These are phyloP conservation scores for Theileria parva DNA, from an alignment of 169 alveolate genomes.

Conservation along the genomic window DNA sequence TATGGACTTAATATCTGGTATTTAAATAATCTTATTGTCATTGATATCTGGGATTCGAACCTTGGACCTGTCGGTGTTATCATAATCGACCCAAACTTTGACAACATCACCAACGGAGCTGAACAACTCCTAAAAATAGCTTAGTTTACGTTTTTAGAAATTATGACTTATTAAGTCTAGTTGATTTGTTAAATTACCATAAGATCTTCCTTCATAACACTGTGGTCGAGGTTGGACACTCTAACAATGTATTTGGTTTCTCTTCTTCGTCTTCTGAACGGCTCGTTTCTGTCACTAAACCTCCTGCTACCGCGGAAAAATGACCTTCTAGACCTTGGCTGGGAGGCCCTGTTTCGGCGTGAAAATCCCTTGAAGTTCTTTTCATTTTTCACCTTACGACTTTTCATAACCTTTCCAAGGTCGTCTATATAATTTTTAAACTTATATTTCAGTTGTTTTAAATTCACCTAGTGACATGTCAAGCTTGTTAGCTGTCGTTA, in stretches of 20 bases:
- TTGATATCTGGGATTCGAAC: conserved; percentile 41
- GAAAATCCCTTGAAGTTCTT: neutral
- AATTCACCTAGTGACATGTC: conserved; percentile 30
- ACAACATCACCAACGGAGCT: conserved; percentile 70
- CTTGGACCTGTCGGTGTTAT: conserved; percentile 80
- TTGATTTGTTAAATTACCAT: conserved; percentile 20
- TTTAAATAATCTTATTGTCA: neutral
- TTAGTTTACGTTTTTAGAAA: neutral
- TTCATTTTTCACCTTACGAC: neutral
- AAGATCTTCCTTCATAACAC: conserved; percentile 40
- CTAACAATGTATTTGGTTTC: conserved; percentile 39
- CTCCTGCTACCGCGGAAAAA: conserved; percentile 9
- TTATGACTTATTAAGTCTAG: too few relatives aligned
- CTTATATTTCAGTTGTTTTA: neutral
- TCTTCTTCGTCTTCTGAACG: conserved; percentile 7
- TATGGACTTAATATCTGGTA: neutral
- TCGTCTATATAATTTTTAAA: conserved; percentile 11
- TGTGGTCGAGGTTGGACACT: conserved; percentile 61
- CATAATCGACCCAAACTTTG: conserved; percentile 76
- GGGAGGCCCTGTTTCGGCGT: conserved; percentile 5
- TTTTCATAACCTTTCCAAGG: conserved; percentile 20
- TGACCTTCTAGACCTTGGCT: neutral
- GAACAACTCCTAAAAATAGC: conserved; percentile 57
- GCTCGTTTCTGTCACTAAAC: neutral
- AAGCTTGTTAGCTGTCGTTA: conserved; percentile 28